Base-by-base conservation (phyloP, 148 eudicot species). In the Selenicereus undatus region DNA sequence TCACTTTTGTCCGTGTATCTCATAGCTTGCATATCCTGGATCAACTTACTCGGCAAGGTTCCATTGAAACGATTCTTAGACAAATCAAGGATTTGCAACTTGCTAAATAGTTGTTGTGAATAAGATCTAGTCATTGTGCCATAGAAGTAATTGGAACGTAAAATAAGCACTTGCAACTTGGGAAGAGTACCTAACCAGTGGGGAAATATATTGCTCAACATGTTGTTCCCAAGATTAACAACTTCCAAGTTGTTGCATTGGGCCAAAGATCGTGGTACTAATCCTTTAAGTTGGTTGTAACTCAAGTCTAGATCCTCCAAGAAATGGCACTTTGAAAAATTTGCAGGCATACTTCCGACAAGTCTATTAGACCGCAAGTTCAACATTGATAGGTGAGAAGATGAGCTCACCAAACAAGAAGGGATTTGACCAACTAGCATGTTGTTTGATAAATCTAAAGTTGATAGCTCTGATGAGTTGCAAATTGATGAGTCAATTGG, bases 221-320 rank as follows among this genome's bases (percentile, higher is more conserved):
- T 81, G 68, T 81, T 75, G 51, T 76, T 66, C 5, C 83, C 74
- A 1, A 81, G 32, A 45, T 81, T 65, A 17, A 81, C 24, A 20
- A 81, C 72, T 51, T 45, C 5, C 18, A 81, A 48, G 3, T 50
- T 18, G 3, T 8, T 29, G 26, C 83, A 76, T 10, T 48, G 66
- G 39, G 1, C 42, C 65, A 81, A 51, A 14, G 83, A 75, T 35
- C 9, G 26, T 45, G 83, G 83, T 68, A 81, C 10, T 24, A 51
- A 5, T 24, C 83, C 83, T 75, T 43, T 68, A n/a, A 81, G n/a
- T 20, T 18, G 74, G 45, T 81, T 81, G 27, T 48, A 65, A 11
- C 70, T 81, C 65, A 81, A 50, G 14, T 22, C 29, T 8, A 81
- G 30, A 35, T 17, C 29, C 5, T 3, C 3, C 14, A 76, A 42